Evolutionary conservation across 2,329 filamentous ascomycete genomes (phyloP).

Genomic region (Aspergillus ibericus): DNA sequence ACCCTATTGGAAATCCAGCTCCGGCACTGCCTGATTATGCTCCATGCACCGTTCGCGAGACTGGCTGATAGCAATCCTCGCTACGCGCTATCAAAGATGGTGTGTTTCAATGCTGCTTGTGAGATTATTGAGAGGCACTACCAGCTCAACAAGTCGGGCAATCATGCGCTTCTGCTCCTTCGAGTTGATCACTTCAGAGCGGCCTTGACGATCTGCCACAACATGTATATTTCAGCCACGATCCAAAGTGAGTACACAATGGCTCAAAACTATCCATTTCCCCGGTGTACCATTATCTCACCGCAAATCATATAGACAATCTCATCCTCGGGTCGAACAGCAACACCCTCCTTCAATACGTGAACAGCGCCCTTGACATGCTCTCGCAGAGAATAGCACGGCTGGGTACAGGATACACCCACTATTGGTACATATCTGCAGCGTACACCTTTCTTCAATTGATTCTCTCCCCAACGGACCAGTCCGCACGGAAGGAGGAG

Average conservation of each 20-base stretch:
- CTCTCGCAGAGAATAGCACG: constrained; percentile 34
- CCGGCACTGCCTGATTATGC: constrained; percentile 29
- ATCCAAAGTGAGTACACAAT: background rate
- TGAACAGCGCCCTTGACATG: constrained; percentile 31
- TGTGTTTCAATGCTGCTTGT: constrained; percentile 23
- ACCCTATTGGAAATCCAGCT: constrained; percentile 29
- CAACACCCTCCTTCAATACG: constrained; percentile 14
- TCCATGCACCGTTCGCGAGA: constrained; percentile 30
- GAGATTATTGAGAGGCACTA: constrained; percentile 18
- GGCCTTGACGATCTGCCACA: constrained; percentile 22
- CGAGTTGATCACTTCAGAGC: constrained; percentile 24
- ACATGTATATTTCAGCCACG: constrained; percentile 13
- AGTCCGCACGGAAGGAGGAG: constrained; percentile 24
- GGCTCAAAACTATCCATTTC: background rate
- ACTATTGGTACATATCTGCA: constrained; percentile 37
- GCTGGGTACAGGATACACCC: constrained; percentile 37
- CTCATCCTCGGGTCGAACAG: constrained; percentile 17
- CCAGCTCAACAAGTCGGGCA: constrained; percentile 7
- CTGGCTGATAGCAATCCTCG: constrained; percentile 22
- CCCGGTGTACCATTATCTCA: background rate
- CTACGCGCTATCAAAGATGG: constrained; percentile 26
- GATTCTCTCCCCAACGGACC: constrained; percentile 16
- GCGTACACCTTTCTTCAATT: constrained; percentile 32
- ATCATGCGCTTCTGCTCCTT: constrained; percentile 16
- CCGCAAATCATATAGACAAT: constrained; percentile 11